Conservation (phyloP, 1,284 basidiomycete genomes). For the Sphaerobolus stellatus region DNA sequence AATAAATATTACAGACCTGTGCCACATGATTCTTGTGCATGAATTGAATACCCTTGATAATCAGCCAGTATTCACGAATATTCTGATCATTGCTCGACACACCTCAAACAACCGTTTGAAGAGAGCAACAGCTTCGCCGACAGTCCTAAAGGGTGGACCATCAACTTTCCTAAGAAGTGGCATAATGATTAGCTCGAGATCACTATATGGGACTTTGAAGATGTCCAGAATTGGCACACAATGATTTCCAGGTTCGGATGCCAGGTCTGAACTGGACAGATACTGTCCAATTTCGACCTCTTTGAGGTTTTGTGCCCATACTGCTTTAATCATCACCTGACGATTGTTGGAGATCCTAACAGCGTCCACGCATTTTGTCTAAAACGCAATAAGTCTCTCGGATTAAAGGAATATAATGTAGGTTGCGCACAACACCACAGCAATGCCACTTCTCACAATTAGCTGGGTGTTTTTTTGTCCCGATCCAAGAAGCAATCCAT, state of each 20-base stretch:
- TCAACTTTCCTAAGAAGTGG: slow-evolving; percentile 26
- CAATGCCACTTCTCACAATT: slow-evolving; percentile 17
- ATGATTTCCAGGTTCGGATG: slow-evolving; percentile 32
- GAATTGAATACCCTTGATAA: slow-evolving; percentile 38
- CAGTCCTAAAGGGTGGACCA: slow-evolving; percentile 27
- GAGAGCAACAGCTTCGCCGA: slow-evolving; percentile 33
- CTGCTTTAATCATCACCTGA: slow-evolving; percentile 24
- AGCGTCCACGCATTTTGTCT: slow-evolving; percentile 22
- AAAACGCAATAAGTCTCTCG: background rate
- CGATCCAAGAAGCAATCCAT: slow-evolving; percentile 23
- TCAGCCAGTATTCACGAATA: background rate
- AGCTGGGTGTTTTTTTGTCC: slow-evolving; percentile 8
- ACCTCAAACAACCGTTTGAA: slow-evolving; percentile 39
- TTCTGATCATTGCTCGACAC: background rate
- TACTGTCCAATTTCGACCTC: slow-evolving; percentile 29
- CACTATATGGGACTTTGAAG: slow-evolving; percentile 25
- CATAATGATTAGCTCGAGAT: slow-evolving; percentile 30
- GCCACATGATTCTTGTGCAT: slow-evolving; percentile 40
- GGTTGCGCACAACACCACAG: background rate
- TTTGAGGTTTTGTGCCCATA: slow-evolving; percentile 12
- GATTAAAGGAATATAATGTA: background rate
- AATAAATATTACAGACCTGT: slow-evolving; percentile 38
- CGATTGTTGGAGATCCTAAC: slow-evolving; percentile 22
- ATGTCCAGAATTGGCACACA: slow-evolving; percentile 37
- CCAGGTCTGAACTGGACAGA: slow-evolving; percentile 21